phyloP scores from a whole-genome alignment of 345 rosid species.

The Aquilaria malaccensis region DNA sequence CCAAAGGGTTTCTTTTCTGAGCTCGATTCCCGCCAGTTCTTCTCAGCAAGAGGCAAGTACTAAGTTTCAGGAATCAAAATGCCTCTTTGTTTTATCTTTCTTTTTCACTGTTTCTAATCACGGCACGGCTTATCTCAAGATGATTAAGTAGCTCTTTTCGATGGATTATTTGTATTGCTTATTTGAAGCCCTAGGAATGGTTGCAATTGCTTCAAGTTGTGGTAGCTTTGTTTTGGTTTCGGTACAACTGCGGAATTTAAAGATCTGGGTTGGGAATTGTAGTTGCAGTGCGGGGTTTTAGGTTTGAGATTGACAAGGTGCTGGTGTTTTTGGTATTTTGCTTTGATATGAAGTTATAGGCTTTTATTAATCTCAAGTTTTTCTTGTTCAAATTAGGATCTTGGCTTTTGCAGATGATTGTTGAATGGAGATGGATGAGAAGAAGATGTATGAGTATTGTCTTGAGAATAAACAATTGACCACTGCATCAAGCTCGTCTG shows the following conservation, averaged over 20 bases:
- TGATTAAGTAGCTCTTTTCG: too few relatives aligned
- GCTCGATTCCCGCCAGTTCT: conserved; percentile 50
- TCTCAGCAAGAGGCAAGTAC: not conserved
- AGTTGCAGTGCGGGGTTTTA: too few relatives aligned
- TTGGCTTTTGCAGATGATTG: conserved; percentile 33
- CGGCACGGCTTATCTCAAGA: conserved; percentile 11
- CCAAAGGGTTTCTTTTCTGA: conserved; percentile 23
- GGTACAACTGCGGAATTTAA: not conserved
- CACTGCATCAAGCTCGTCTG: conserved; percentile 64
- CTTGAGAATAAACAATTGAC: conserved; percentile 79
- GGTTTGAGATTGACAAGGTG: too few relatives aligned
- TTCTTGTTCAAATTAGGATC: too few relatives aligned
- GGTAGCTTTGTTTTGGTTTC: conserved; percentile 22
- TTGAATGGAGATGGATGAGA: conserved; percentile 46
- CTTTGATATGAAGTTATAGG: not conserved
- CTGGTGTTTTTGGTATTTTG: conserved; percentile 7
- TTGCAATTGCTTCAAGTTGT: conserved; percentile 34
- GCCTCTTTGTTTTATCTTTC: not conserved
- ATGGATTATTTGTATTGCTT: too few relatives aligned
- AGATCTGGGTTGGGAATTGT: conserved; percentile 10
- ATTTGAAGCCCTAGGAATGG: too few relatives aligned
- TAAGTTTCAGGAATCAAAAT: not conserved
- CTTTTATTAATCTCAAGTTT: too few relatives aligned
- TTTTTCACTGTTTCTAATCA: conserved; percentile 8
- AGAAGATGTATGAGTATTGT: conserved; percentile 54